Conservation (phyloP, 371 early-diverging fungal genomes). For the Lichtheimia ramosa region DNA sequence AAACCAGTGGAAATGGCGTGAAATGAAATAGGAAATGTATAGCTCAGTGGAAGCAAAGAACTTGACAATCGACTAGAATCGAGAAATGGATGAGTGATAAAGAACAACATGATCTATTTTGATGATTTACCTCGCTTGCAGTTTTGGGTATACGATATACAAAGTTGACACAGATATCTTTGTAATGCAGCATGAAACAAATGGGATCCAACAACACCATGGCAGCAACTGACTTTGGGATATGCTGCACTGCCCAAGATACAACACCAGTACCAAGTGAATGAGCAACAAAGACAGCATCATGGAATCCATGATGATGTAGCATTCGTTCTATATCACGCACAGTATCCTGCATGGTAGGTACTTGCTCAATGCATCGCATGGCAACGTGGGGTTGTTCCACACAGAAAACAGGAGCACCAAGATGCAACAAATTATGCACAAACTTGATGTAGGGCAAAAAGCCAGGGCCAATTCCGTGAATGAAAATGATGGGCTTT, state of each 20-base stretch:
- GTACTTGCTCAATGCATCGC: slow-evolving; percentile 61
- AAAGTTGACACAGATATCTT: slow-evolving; percentile 68
- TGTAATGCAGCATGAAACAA: slow-evolving; percentile 68
- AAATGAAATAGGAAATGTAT: slow-evolving; percentile 65
- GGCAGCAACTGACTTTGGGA: slow-evolving; percentile 47
- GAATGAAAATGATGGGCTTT: slow-evolving; percentile 68
- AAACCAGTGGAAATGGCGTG: slow-evolving; percentile 69
- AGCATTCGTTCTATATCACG: slow-evolving; percentile 65
- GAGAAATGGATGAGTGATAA: neutral
- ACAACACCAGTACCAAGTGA: slow-evolving; percentile 67
- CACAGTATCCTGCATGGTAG: slow-evolving; percentile 61
- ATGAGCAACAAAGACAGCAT: slow-evolving; percentile 70
- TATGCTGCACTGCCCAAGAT: slow-evolving; percentile 51
- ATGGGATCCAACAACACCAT: slow-evolving; percentile 66
- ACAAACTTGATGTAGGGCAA: slow-evolving; percentile 60
- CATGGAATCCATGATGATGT: slow-evolving; percentile 45
- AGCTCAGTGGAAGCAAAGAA: slow-evolving; percentile 71
- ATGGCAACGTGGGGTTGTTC: slow-evolving; percentile 73
- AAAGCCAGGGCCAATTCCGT: slow-evolving; percentile 73
- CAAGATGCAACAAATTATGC: slow-evolving; percentile 31
- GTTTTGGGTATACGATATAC: slow-evolving; percentile 63
- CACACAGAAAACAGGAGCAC: slow-evolving; percentile 64
- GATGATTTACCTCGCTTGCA: slow-evolving; percentile 51
- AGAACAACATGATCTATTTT: neutral
- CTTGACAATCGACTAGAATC: slow-evolving; percentile 49